These are phyloP conservation scores for Samsoniella hepiali DNA, from an alignment of 2,329 filamentous ascomycete genomes.

Conservation along the genomic window DNA sequence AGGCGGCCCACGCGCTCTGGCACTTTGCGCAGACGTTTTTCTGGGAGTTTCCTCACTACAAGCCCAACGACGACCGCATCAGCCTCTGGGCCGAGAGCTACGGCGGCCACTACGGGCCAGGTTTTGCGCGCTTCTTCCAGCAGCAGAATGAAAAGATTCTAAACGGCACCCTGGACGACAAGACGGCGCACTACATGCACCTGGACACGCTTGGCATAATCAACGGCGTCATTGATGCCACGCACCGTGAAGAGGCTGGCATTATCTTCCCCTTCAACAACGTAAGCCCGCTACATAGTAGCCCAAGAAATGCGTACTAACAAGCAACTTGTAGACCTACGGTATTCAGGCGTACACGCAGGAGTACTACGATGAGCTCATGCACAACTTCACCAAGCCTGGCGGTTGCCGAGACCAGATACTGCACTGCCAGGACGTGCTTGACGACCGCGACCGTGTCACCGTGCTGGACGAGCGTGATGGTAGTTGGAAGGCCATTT, in stretches of 20 bases:
- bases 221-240: conserved; percentile 65
- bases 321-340: conserved; percentile 39
- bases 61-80: conserved; percentile 51
- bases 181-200: conserved; percentile 47
- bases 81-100: conserved; percentile 68
- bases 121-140: conserved; percentile 56
- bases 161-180: conserved; percentile 30
- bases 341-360: conserved; percentile 56
- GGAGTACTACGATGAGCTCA: conserved; percentile 32
- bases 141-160: conserved; percentile 56
- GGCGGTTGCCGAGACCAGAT: conserved; percentile 55
- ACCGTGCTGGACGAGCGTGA: conserved; percentile 35
- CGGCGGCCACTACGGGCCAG: conserved; percentile 66
- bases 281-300: conserved; percentile 31
- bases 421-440: conserved; percentile 44
- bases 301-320: neutral
- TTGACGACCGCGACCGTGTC: conserved; percentile 51
- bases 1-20: conserved; percentile 58
- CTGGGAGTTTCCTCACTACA: conserved; percentile 55
- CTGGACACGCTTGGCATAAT: conserved; percentile 65
- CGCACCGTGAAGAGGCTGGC: conserved; percentile 57
- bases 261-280: conserved; percentile 59
- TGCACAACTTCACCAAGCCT: conserved; percentile 30
- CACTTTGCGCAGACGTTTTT: conserved; percentile 64
- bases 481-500: conserved; percentile 30